A percentile compares a stretch with the other conserved stretches of the same genome.
Evolutionary conservation across 139 green algal species (phyloP).

Genomic region (Ulvella scutata): DNA sequence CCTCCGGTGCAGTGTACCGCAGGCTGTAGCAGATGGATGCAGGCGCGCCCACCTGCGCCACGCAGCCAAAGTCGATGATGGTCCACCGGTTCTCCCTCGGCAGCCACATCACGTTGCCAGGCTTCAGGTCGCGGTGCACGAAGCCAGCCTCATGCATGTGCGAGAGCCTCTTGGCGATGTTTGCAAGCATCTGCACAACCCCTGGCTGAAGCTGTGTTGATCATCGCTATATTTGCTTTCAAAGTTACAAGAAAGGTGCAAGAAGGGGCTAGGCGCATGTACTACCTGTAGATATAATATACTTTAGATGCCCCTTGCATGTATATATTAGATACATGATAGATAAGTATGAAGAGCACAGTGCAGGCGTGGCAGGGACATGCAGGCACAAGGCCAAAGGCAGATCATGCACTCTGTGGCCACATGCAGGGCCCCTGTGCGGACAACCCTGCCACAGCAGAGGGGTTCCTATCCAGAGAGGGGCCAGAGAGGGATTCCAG

Average conservation of each 20-base stretch:
- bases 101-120: background rate
- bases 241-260: background rate
- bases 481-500: too few relatives aligned
- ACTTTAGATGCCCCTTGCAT: background rate
- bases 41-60: background rate
- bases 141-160: background rate
- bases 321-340: background rate
- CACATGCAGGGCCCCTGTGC: too few relatives aligned
- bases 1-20: background rate
- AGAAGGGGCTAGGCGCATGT: background rate
- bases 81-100: background rate
- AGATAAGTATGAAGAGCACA: background rate
- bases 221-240: background rate
- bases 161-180: background rate
- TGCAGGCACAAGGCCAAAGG: too few relatives aligned
- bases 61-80: conserved; percentile 5
- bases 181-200: background rate
- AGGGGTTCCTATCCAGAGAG: too few relatives aligned
- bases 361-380: too few relatives aligned
- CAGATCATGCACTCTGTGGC: too few relatives aligned
- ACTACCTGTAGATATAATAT: background rate
- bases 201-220: too few relatives aligned
- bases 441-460: too few relatives aligned
- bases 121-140: conserved; percentile 1
- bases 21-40: conserved; percentile 1